A percentile compares a stretch with the other conserved stretches of the same genome.
These are phyloP conservation scores for Daldinia bambusicola DNA, from an alignment of 495 filamentous ascomycete genomes.

Conservation along the genomic window DNA sequence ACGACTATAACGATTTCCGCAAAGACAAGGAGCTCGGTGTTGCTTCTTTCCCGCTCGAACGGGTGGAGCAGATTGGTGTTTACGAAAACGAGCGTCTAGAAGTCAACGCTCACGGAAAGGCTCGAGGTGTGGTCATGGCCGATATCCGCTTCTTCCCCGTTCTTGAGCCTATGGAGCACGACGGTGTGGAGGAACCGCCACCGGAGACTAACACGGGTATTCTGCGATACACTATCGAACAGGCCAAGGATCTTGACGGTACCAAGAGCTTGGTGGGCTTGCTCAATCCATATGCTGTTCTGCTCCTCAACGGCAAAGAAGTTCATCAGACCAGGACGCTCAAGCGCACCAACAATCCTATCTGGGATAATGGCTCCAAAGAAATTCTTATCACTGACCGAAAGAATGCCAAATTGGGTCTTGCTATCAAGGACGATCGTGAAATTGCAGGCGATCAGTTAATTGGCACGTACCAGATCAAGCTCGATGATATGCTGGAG, in stretches of 20 bases:
- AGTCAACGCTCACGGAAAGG: conserved; percentile 83
- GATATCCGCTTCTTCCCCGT: conserved; percentile 98
- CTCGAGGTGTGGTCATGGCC: conserved; percentile 78
- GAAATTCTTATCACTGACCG: conserved; percentile 94
- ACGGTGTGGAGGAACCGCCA: conserved; percentile 79
- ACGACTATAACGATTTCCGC: conserved; percentile 92
- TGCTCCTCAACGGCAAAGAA: conserved; percentile 90
- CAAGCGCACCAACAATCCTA: conserved; percentile 95
- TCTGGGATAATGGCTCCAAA: conserved; percentile 89
- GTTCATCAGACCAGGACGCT: conserved; percentile 85
- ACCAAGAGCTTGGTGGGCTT: conserved; percentile 88
- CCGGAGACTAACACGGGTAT: conserved; percentile 95
- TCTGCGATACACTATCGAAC: conserved; percentile 88
- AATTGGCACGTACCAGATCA: conserved; percentile 92
- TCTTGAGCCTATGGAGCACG: conserved; percentile 74
- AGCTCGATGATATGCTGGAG: conserved; percentile 90
- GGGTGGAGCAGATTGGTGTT: conserved; percentile 76
- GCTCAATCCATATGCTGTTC: conserved; percentile 87
- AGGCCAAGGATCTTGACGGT: conserved; percentile 94
- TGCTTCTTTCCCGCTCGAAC: conserved; percentile 84
- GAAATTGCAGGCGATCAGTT: conserved; percentile 85
- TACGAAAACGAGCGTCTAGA: conserved; percentile 88
- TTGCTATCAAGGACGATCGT: conserved; percentile 94
- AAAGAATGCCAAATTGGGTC: conserved; percentile 85
- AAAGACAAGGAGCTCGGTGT: conserved; percentile 96